Evolutionary conservation across 371 early-diverging fungal genomes (phyloP).

Genomic region (Mortierella sp.): DNA sequence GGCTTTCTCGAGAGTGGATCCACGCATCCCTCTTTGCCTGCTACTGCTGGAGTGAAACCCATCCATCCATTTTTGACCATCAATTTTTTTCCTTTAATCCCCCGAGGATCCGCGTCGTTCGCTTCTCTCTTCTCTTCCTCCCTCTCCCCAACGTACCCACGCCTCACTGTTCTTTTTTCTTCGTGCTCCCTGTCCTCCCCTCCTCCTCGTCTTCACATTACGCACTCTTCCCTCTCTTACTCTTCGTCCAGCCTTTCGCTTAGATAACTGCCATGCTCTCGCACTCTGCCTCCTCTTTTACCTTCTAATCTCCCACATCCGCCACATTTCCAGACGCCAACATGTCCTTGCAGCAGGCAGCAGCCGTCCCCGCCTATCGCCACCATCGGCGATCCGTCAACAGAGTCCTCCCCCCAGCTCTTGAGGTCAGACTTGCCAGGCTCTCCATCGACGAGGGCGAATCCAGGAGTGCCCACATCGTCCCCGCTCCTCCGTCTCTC

Average conservation of each 20-base stretch:
- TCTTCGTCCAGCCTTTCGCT: not conserved
- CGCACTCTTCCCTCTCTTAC: not conserved
- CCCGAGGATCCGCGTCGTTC: too few species aligned
- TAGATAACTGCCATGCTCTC: too few species aligned
- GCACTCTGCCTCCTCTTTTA: not conserved
- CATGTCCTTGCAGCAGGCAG: not conserved
- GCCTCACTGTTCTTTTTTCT: not conserved
- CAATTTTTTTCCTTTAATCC: too few species aligned
- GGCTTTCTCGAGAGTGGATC: too few species aligned
- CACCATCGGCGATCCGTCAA: conserved; percentile 49
- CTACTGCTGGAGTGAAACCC: too few species aligned
- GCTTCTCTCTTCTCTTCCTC: too few species aligned
- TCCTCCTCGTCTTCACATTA: not conserved
- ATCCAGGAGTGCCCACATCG: conserved; percentile 15
- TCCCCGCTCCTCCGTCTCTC: conserved; percentile 35
- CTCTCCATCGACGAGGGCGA: conserved; percentile 41
- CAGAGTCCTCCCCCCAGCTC: conserved; percentile 49
- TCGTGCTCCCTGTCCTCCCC: not conserved
- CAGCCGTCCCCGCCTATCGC: conserved; percentile 1
- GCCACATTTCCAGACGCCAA: not conserved
- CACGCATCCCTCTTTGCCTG: too few species aligned
- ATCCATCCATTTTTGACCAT: too few species aligned
- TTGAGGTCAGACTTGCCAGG: conserved; percentile 42
- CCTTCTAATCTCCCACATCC: not conserved
- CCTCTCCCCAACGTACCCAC: not conserved